These are phyloP conservation scores for Halenospora varia DNA, from an alignment of 495 filamentous ascomycete species.

Conservation along the genomic window DNA sequence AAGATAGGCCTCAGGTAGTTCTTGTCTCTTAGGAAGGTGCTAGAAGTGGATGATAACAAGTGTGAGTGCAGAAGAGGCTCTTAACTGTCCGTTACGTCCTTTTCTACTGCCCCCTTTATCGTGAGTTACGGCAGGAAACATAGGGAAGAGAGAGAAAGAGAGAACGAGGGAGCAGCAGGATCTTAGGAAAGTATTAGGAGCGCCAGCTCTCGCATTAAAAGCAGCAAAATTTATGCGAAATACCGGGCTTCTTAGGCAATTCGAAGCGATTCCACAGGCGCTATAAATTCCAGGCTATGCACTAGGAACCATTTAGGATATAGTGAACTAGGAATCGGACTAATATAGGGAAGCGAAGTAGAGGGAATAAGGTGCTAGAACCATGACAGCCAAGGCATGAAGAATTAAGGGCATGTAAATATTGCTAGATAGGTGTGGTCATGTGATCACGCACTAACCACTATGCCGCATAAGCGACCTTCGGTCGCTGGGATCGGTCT, in stretches of 20 bases:
- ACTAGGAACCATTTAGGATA: no score
- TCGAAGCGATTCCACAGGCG: background rate
- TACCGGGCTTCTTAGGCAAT: constrained; percentile 2
- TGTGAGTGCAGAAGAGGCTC: constrained; percentile 10
- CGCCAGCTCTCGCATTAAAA: constrained; percentile 4
- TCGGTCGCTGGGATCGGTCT: no score
- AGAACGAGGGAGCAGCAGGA: constrained; percentile 9
- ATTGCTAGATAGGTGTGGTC: no score
- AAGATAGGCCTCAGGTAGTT: constrained; percentile 12
- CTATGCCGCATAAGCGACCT: no score
- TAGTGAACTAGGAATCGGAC: no score
- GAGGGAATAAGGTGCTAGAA: no score
- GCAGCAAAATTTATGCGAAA: constrained; percentile 10
- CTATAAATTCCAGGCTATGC: no score
- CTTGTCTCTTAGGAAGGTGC: constrained; percentile 9
- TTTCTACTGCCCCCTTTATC: constrained; percentile 5
- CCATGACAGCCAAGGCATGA: no score
- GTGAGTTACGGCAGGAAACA: constrained; percentile 10
- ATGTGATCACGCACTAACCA: no score
- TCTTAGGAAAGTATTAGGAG: constrained; percentile 8
- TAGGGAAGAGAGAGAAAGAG: constrained; percentile 9
- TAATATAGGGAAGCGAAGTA: no score
- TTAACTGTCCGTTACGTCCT: no score
- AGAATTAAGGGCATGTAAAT: no score
- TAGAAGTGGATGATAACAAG: constrained; percentile 9